phyloP scores from a whole-genome alignment of 2,329 filamentous ascomycete species.

The Eurotiales sp. region DNA sequence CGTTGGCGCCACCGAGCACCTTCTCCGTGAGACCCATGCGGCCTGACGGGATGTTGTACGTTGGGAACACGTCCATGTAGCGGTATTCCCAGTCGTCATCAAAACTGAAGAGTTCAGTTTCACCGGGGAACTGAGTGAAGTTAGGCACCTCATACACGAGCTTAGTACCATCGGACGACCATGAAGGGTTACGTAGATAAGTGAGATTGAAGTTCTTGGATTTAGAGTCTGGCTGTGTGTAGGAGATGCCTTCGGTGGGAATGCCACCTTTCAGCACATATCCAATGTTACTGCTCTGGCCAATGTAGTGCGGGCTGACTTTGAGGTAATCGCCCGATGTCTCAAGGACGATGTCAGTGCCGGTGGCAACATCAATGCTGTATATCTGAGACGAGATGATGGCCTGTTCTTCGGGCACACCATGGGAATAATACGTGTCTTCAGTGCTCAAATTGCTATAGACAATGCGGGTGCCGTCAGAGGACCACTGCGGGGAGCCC shows the following conservation, averaged over 20 bases:
- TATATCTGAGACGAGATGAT: conserved; percentile 21
- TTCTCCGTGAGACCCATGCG: neutral
- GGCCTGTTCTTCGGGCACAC: neutral
- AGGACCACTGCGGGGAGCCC: conserved; percentile 38
- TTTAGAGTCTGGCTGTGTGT: too few species aligned
- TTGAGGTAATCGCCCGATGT: conserved; percentile 28
- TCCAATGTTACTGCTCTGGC: too few species aligned
- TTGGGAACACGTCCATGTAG: neutral
- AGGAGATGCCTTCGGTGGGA: too few species aligned
- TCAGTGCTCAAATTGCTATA: conserved; percentile 41
- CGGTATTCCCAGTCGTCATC: neutral
- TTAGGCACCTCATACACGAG: neutral
- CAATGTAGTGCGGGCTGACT: conserved; percentile 16
- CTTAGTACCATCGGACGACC: conserved; percentile 31
- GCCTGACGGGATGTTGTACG: too few species aligned
- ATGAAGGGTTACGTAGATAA: conserved; percentile 14
- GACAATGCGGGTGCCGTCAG: conserved; percentile 33
- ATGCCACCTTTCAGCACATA: too few species aligned
- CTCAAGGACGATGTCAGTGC: conserved; percentile 29
- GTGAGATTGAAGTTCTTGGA: too few species aligned
- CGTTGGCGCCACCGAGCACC: conserved; percentile 1
- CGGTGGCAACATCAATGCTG: conserved; percentile 40
- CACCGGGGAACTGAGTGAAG: neutral
- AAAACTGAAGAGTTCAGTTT: neutral
- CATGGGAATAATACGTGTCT: conserved; percentile 37